These are phyloP conservation scores for Anthracocystis panici-leucophaei DNA, from an alignment of 1,284 basidiomycete species.

Conservation along the genomic window DNA sequence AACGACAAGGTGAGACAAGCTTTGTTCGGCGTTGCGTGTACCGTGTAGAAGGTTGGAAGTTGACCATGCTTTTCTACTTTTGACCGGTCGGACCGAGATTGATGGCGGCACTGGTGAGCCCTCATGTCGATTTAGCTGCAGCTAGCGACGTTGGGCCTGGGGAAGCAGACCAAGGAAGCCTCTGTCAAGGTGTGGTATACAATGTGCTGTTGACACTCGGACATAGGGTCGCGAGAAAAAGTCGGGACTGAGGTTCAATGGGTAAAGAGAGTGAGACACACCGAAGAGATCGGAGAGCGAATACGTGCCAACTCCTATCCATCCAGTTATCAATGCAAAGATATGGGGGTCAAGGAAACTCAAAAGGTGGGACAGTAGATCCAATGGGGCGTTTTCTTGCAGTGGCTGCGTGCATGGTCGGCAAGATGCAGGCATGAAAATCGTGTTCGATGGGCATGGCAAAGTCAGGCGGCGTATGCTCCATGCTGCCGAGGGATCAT, in stretches of 20 bases:
- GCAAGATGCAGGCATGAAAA: not conserved
- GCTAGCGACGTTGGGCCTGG: no score
- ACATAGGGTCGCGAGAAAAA: not conserved
- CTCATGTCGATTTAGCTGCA: no score
- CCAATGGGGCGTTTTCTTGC: no score
- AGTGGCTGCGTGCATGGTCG: conserved; percentile 4
- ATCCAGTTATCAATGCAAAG: not conserved
- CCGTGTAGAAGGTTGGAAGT: conserved; percentile 2
- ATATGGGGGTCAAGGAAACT: not conserved
- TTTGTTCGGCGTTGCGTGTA: conserved; percentile 9
- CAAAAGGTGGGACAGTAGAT: no score
- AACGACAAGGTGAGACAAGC: not conserved
- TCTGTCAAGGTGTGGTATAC: not conserved
- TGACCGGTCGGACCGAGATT: no score
- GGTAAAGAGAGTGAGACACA: conserved; percentile 4
- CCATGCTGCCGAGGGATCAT: no score
- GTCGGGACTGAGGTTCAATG: not conserved
- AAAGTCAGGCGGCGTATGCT: not conserved
- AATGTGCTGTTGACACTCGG: not conserved
- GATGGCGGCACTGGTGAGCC: no score
- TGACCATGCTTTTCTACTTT: no score
- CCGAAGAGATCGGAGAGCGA: conserved; percentile 15
- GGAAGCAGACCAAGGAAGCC: no score
- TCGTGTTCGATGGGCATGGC: conserved; percentile 8
- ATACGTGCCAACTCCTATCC: not conserved